phyloP scores from a whole-genome alignment of 306 rosid genomes.

The Crataegus laevigata region DNA sequence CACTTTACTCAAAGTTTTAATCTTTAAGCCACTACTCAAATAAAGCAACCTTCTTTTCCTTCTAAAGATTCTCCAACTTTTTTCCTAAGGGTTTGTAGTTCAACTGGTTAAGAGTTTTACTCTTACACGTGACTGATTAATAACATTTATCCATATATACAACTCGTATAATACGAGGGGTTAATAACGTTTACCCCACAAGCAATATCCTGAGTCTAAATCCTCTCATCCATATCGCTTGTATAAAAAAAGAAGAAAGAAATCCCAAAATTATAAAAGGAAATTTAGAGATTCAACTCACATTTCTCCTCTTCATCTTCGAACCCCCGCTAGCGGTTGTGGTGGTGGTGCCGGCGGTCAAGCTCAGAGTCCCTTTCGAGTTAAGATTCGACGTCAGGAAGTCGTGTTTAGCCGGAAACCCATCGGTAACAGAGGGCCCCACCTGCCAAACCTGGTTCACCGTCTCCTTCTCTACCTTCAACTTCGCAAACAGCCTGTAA shows the following conservation, averaged over 20 bases:
- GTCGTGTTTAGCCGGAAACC: neutral
- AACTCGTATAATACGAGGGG: neutral
- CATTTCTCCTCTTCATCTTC: slow-evolving; percentile 41
- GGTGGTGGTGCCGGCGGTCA: slow-evolving; percentile 20
- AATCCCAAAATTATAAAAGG: neutral
- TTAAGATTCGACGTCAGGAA: neutral
- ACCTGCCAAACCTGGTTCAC: slow-evolving; percentile 20
- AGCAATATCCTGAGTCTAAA: neutral
- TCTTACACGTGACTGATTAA: neutral
- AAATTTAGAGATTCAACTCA: slow-evolving; percentile 15
- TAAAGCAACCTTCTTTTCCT: neutral
- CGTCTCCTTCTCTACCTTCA: slow-evolving; percentile 3
- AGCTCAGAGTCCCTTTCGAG: slow-evolving; percentile 16
- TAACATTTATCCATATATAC: too few relatives aligned
- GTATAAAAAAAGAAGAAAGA: neutral
- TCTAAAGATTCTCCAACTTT: too few relatives aligned
- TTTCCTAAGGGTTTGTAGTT: neutral
- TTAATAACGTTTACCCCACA: neutral
- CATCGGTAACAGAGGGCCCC: slow-evolving; percentile 1
- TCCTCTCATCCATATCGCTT: neutral
- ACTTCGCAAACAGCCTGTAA: slow-evolving; percentile 10
- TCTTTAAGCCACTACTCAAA: neutral
- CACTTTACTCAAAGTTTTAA: neutral
- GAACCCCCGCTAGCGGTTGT: slow-evolving; percentile 20
- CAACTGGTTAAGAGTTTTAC: neutral